Conservation (phyloP, 1,284 basidiomycete genomes). For the Cutaneotrichosporon dermatis region DNA sequence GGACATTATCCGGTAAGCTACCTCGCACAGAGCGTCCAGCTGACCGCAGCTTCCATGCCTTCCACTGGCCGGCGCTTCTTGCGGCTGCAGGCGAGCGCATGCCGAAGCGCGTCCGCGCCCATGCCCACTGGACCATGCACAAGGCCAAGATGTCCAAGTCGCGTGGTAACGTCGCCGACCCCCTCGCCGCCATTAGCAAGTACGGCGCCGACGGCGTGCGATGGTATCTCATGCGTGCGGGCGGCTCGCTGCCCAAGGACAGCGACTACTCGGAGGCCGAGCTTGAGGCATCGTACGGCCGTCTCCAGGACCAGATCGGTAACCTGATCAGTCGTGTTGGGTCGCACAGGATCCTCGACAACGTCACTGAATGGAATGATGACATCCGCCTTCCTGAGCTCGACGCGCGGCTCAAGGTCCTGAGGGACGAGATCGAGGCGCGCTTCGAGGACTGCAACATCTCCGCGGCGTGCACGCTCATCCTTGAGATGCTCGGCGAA, state of each 20-base stretch:
- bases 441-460: slow-evolving; percentile 39
- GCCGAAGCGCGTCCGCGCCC: slow-evolving; percentile 65
- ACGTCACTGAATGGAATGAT: slow-evolving; percentile 44
- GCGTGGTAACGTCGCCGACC: slow-evolving; percentile 82
- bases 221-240: slow-evolving; percentile 76
- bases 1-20: slow-evolving; percentile 72
- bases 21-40: background rate
- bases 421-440: slow-evolving; percentile 28
- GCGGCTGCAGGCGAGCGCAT: slow-evolving; percentile 67
- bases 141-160: slow-evolving; percentile 89
- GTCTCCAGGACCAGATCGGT: slow-evolving; percentile 69
- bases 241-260: slow-evolving; percentile 72
- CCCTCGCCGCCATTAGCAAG: slow-evolving; percentile 65
- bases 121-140: slow-evolving; percentile 87
- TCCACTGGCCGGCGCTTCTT: slow-evolving; percentile 85
- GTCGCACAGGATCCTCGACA: slow-evolving; percentile 34
- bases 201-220: slow-evolving; percentile 69
- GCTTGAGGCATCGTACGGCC: slow-evolving; percentile 60
- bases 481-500: slow-evolving; percentile 50
- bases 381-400: slow-evolving; percentile 18
- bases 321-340: slow-evolving; percentile 72
- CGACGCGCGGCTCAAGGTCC: slow-evolving; percentile 17
- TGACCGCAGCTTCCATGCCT: slow-evolving; percentile 69
- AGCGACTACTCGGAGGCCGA: slow-evolving; percentile 71
- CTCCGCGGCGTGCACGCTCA: slow-evolving; percentile 30